Evolutionary conservation across 2,329 filamentous ascomycete genomes (phyloP).

Genomic region (Plenodomus lindquistii): DNA sequence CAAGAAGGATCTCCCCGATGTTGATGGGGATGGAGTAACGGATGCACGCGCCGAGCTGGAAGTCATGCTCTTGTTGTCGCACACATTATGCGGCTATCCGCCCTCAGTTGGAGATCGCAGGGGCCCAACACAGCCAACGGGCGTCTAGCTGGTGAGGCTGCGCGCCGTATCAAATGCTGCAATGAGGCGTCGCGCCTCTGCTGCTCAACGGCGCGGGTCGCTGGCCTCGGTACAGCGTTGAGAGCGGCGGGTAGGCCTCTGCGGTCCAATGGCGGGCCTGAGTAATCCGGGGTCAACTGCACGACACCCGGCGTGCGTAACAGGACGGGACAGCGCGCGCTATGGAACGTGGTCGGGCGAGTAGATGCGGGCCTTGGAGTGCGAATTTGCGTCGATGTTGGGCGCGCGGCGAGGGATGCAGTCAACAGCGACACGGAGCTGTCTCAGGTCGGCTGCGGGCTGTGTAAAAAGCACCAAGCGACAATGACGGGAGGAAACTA

Average conservation of each 20-base stretch:
- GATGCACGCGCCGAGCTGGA: constrained; percentile 42
- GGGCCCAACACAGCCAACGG: constrained; percentile 2
- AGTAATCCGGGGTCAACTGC: not conserved
- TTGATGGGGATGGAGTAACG: constrained; percentile 32
- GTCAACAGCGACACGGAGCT: constrained; percentile 28
- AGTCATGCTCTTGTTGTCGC: constrained; percentile 44
- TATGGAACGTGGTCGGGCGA: constrained; percentile 10
- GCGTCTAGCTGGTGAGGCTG: constrained; percentile 1
- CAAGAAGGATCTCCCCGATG: constrained; percentile 47
- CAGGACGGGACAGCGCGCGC: not conserved
- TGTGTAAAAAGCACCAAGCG: constrained; percentile 15
- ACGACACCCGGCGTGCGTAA: not conserved
- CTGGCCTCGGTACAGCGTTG: not conserved
- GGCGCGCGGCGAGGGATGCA: constrained; percentile 4
- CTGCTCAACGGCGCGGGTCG: not conserved
- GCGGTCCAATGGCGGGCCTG: not conserved
- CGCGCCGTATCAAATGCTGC: not conserved
- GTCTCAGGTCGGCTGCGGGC: constrained; percentile 35
- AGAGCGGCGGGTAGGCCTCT: constrained; percentile 2
- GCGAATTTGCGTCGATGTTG: constrained; percentile 14
- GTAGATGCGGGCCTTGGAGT: constrained; percentile 12
- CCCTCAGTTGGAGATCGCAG: constrained; percentile 17
- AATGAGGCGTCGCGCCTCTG: not conserved
- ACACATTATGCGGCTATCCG: constrained; percentile 46
- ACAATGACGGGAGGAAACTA: constrained; percentile 17